Evolutionary conservation across 768 basidiomycete genomes (phyloP).

Genomic region (Omphalotus guepiniiformis): DNA sequence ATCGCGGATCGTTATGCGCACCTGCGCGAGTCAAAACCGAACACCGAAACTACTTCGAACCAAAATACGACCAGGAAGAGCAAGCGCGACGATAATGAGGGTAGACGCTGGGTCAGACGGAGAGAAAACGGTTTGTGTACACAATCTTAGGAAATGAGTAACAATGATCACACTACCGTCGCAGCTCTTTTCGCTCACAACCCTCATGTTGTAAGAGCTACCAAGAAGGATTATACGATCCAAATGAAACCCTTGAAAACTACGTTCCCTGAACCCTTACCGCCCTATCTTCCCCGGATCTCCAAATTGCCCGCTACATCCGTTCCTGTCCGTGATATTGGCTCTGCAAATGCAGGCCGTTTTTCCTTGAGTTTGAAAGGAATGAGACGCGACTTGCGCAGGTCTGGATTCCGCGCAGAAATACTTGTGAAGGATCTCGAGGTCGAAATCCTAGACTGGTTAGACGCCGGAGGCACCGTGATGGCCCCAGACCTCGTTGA

Average conservation of each 20-base stretch:
- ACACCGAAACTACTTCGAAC: slow-evolving; percentile 12
- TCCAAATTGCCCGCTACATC: slow-evolving; percentile 43
- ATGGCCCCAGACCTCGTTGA: slow-evolving; percentile 42
- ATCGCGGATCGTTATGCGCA: slow-evolving; percentile 51
- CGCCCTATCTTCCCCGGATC: slow-evolving; percentile 62
- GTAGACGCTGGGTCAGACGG: slow-evolving; percentile 72
- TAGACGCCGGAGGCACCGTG: slow-evolving; percentile 52
- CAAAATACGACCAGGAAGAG: slow-evolving; percentile 33
- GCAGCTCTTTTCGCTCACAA: slow-evolving; percentile 71
- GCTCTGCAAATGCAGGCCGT: slow-evolving; percentile 64
- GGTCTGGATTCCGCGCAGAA: slow-evolving; percentile 55
- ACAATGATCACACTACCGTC: not conserved
- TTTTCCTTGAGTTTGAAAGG: slow-evolving; percentile 77
- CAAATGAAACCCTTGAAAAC: slow-evolving; percentile 38
- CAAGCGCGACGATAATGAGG: slow-evolving; percentile 58
- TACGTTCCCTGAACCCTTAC: slow-evolving; percentile 78
- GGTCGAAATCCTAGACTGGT: slow-evolving; percentile 57
- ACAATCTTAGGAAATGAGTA: not conserved
- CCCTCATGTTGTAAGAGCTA: slow-evolving; percentile 64
- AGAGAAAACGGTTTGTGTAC: slow-evolving; percentile 70
- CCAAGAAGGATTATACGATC: slow-evolving; percentile 49
- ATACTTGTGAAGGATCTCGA: slow-evolving; percentile 68
- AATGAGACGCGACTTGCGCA: slow-evolving; percentile 62
- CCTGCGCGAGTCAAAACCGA: slow-evolving; percentile 28
- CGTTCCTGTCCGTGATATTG: slow-evolving; percentile 40